phyloP scores from a whole-genome alignment of 2,329 filamentous ascomycete species.

The Stachybotrys chartarum region DNA sequence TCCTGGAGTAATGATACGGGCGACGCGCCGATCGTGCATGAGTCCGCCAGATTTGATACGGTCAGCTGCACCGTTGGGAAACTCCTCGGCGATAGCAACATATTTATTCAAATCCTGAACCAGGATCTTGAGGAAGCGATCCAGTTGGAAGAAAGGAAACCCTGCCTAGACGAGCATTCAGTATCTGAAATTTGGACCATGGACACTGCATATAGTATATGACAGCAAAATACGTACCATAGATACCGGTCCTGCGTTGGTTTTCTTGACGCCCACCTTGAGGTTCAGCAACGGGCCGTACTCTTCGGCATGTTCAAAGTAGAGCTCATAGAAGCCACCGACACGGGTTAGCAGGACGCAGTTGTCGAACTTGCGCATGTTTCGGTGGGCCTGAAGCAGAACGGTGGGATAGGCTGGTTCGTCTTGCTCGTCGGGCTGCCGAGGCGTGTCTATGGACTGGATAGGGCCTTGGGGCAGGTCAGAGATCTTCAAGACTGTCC shows the following conservation, averaged over 20 bases:
- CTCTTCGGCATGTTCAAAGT: conserved; percentile 92
- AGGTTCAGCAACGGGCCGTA: conserved; percentile 79
- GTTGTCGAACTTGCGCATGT: conserved; percentile 85
- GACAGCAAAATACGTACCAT: conserved; percentile 55
- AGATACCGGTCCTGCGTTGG: conserved; percentile 68
- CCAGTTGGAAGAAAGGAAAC: conserved; percentile 88
- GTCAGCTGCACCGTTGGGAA: conserved; percentile 63
- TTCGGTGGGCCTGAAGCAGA: conserved; percentile 75
- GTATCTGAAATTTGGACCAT: conserved; percentile 9
- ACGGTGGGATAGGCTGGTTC: conserved; percentile 72
- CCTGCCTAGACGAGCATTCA: conserved; percentile 52
- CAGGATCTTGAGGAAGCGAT: conserved; percentile 85
- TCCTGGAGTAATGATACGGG: conserved; percentile 85
- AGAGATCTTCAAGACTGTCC: conserved; percentile 43
- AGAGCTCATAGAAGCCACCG: conserved; percentile 95
- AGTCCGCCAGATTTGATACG: conserved; percentile 70
- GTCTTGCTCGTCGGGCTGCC: conserved; percentile 20
- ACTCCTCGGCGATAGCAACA: conserved; percentile 92
- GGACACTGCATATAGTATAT: conserved; percentile 6
- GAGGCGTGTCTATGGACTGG: conserved; percentile 2
- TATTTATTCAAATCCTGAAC: conserved; percentile 87
- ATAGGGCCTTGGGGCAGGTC: conserved; percentile 50
- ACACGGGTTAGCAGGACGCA: conserved; percentile 89
- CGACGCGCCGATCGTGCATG: conserved; percentile 77
- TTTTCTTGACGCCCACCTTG: conserved; percentile 77